phyloP scores from a whole-genome alignment of 345 rosid genomes.

The Salix arbutifolia region DNA sequence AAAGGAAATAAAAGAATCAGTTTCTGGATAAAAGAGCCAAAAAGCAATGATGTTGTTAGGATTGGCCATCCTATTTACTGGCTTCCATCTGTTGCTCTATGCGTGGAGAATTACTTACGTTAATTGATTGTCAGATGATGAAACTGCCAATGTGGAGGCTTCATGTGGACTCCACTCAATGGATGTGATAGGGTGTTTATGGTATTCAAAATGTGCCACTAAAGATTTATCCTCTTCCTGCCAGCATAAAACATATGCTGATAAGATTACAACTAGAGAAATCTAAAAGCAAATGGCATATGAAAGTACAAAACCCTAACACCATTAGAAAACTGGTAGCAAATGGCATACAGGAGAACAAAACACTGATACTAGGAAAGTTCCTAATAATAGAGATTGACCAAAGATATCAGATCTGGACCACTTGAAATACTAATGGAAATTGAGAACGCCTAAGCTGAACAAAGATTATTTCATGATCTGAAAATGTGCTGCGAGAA shows the following conservation, averaged over 20 bases:
- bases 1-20: slow-evolving; percentile 2
- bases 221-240: slow-evolving; percentile 68
- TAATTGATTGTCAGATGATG: slow-evolving; percentile 83
- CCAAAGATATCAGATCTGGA: not conserved
- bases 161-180: slow-evolving; percentile 95
- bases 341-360: not conserved
- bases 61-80: not conserved
- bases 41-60: not conserved
- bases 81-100: not conserved
- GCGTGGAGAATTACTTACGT: slow-evolving; percentile 47
- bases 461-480: not conserved
- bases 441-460: not conserved
- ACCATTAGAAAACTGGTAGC: not conserved
- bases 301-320: not conserved
- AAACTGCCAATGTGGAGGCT: slow-evolving; percentile 76
- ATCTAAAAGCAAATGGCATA: not conserved
- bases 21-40: not conserved
- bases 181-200: slow-evolving; percentile 84
- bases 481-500: not conserved
- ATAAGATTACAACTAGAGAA: not conserved
- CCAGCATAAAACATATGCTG: not conserved
- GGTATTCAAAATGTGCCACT: slow-evolving; percentile 88
- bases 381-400: not conserved
- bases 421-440: not conserved
- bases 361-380: not conserved